A percentile compares a stretch with the other conserved stretches of the same genome.
phyloP scores from a whole-genome alignment of 2,329 filamentous ascomycete species.

The Pseudogymnoascus verrucosus region DNA sequence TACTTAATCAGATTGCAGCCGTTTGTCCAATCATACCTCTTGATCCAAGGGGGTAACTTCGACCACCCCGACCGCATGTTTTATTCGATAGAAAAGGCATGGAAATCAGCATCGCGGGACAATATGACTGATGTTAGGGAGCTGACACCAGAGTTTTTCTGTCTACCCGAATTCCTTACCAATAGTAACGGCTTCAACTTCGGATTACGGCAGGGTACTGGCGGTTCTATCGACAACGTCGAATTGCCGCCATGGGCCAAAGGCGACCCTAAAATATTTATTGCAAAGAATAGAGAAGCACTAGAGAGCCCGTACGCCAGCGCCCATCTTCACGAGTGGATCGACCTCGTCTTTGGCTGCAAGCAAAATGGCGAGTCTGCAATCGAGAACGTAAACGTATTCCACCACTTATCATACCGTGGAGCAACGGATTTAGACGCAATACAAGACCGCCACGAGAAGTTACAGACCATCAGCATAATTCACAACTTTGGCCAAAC shows the following conservation, averaged over 20 bases:
- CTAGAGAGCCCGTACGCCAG: constrained; percentile 90
- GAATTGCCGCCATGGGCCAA: constrained; percentile 94
- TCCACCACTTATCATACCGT: constrained; percentile 91
- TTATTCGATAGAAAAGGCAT: constrained; percentile 84
- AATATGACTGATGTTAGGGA: constrained; percentile 94
- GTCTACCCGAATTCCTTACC: constrained; percentile 86
- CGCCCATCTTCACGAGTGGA: constrained; percentile 85
- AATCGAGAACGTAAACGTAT: constrained; percentile 86
- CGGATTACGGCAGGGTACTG: constrained; percentile 73
- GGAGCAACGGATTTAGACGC: constrained; percentile 88
- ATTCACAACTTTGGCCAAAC: constrained; percentile 99
- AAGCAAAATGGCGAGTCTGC: constrained; percentile 93
- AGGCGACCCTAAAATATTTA: constrained; percentile 90
- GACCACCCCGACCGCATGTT: constrained; percentile 95
- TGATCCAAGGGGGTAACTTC: constrained; percentile 91
- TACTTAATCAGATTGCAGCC: constrained; percentile 93
- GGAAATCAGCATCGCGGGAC: constrained; percentile 79
- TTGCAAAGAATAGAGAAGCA: constrained; percentile 90
- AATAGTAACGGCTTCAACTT: constrained; percentile 95
- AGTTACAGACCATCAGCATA: constrained; percentile 82
- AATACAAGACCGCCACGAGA: constrained; percentile 81
- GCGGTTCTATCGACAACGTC: constrained; percentile 74
- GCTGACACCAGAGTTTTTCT: constrained; percentile 95
- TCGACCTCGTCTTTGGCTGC: constrained; percentile 87
- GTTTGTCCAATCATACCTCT: constrained; percentile 89